Base-by-base conservation (phyloP, 1,284 basidiomycete species). In the Sporisorium exsertum region DNA sequence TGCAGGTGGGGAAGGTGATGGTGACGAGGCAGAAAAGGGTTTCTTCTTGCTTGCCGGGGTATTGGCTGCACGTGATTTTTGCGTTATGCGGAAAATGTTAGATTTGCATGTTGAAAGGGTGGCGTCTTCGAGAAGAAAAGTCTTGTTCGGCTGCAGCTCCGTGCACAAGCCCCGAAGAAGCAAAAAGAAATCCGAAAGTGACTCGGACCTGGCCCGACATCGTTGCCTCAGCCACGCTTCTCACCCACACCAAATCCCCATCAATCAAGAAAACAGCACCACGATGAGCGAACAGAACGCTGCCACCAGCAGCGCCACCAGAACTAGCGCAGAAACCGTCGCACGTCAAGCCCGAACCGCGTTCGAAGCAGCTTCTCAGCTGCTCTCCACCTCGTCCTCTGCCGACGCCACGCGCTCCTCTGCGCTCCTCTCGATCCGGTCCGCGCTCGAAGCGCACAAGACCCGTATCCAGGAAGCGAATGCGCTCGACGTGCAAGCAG, bases 401-500 rank as follows among this genome's bases (percentile, higher is more conserved):
- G 77, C 79, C 16, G 81, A 81, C 45, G 15, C 35, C 2, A 64
- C 56, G 0, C 78, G 82, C 7, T 66, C 65, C 0, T 50, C 64
- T 0, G 80, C 79, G 15, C 76, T 84, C 18, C 57, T 57, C 22
- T 60, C 65, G 45, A 82, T 84, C 57, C 64, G 75, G 16, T 12
- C 32, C 7, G 72, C 74, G 1, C 79, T 84, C n/a, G 77, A 81
- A 42, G n/a, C 42, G 0, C 49, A 66, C 52, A 66, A 68, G 15
- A 13, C 64, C 12, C 71, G 73, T 46, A 81, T 85, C 50, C 33
- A 63, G 15, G 42, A 40, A 2, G 84, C 84, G 4, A 85, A 85
- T 56, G 24, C 29, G n/a, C 43, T 56, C 5, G 84, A 85, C 55
- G 77, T 85, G 56, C 65, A 62, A n/a, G 77, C 78, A 7, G 95